Evolutionary conservation across 176 grass and related monocot genomes (phyloP).

Genomic region (Aegilops tauschii): DNA sequence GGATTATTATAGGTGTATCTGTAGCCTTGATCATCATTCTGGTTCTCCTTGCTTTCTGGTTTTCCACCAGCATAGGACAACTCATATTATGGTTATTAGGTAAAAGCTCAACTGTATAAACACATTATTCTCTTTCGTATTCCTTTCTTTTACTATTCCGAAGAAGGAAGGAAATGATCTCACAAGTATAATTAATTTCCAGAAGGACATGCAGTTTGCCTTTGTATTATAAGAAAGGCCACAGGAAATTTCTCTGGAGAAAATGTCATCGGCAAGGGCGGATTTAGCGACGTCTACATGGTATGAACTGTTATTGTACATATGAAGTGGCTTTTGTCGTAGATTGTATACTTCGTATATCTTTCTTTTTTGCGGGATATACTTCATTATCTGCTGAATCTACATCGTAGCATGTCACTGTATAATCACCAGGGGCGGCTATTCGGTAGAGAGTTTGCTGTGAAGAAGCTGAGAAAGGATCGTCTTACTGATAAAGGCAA

Average conservation of each 20-base stretch:
- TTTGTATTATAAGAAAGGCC: neutral
- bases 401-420: no score
- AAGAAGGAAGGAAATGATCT: no score
- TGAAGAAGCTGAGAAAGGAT: neutral
- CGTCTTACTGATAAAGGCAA: neutral
- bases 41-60: neutral
- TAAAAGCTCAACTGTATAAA: no score
- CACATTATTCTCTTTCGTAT: no score
- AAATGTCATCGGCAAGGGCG: neutral
- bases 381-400: no score
- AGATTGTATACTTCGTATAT: no score
- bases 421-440: no score
- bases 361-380: no score
- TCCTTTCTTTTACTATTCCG: no score
- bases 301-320: neutral
- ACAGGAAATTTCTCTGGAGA: neutral
- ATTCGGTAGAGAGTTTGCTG: neutral
- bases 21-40: neutral
- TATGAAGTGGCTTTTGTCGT: neutral
- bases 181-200: no score
- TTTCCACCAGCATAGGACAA: neutral
- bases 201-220: neutral
- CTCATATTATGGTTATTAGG: no score
- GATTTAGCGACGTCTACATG: conserved; percentile 21
- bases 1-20: neutral